Evolutionary conservation across 208 protist genomes (phyloP).

Genomic region (Herpetomonas muscarum): DNA sequence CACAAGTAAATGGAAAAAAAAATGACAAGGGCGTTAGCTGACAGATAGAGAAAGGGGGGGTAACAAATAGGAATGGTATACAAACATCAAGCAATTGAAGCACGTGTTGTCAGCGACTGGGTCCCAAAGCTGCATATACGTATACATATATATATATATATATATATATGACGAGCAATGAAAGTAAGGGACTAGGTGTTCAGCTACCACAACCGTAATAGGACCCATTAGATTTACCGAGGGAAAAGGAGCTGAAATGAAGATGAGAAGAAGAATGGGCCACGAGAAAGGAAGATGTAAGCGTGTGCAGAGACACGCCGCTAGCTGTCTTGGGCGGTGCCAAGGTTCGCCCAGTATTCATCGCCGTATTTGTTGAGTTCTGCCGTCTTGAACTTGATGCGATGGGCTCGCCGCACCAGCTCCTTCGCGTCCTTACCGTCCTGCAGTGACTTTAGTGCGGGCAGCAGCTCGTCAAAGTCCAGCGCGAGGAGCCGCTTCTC

Average conservation of each 20-base stretch:
- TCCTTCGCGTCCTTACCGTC: constrained; percentile 77
- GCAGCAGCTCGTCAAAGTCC: constrained; percentile 73
- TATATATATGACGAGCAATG: constrained; percentile 1
- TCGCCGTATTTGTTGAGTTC: constrained; percentile 76
- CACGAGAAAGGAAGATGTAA: too few species aligned
- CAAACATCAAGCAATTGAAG: too few species aligned
- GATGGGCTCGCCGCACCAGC: constrained; percentile 65
- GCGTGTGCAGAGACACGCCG: too few species aligned
- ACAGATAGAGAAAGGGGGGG: too few species aligned
- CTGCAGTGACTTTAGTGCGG: constrained; percentile 81
- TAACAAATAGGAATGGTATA: too few species aligned
- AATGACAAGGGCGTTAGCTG: too few species aligned
- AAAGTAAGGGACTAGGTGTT: neutral
- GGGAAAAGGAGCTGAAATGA: too few species aligned
- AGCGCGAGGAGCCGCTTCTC: constrained; percentile 64
- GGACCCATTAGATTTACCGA: neutral
- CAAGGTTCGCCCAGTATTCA: constrained; percentile 67
- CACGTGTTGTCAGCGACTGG: too few species aligned
- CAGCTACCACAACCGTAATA: too few species aligned
- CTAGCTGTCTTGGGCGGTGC: neutral
- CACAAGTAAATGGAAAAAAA: neutral
- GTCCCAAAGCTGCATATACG: too few species aligned
- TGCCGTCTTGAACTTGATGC: constrained; percentile 85
- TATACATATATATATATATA: constrained; percentile 4
- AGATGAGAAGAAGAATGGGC: constrained; percentile 14